Conservation (phyloP, 2,329 filamentous ascomycete species). For the Claviceps citrina region DNA sequence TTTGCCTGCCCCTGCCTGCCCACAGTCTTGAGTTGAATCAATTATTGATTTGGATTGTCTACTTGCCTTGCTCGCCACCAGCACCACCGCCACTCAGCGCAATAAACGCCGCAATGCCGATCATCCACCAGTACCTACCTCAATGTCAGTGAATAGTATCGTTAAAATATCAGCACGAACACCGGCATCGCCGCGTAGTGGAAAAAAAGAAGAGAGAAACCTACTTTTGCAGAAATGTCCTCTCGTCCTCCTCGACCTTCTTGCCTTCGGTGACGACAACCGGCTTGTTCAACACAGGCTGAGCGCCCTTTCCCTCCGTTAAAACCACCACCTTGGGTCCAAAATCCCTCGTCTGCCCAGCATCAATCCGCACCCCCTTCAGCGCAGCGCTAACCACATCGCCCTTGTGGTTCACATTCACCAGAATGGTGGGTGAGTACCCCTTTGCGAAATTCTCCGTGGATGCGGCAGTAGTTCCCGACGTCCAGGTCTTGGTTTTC, state of each 20-base stretch:
- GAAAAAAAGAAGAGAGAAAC: slow-evolving; percentile 13
- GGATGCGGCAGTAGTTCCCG: slow-evolving; percentile 39
- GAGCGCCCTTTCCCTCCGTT: slow-evolving; percentile 31
- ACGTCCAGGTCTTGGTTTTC: slow-evolving; percentile 30
- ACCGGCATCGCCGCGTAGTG: too few species aligned
- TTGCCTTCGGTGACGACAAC: slow-evolving; percentile 47
- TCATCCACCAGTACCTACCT: slow-evolving; percentile 50
- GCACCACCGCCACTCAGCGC: slow-evolving; percentile 37
- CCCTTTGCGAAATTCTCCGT: slow-evolving; percentile 45
- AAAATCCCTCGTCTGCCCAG: slow-evolving; percentile 49
- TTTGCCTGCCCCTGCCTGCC: background rate
- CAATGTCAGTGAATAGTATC: slow-evolving; percentile 18
- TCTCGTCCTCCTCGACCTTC: slow-evolving; percentile 41
- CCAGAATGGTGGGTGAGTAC: slow-evolving; percentile 39
- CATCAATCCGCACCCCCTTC: slow-evolving; percentile 45
- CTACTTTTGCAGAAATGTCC: slow-evolving; percentile 52
- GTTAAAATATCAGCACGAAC: background rate
- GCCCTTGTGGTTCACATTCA: slow-evolving; percentile 32
- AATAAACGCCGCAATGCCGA: slow-evolving; percentile 38
- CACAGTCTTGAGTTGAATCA: slow-evolving; percentile 7
- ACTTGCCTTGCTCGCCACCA: slow-evolving; percentile 25
- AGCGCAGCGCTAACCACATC: slow-evolving; percentile 34
- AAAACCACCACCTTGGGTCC: slow-evolving; percentile 42
- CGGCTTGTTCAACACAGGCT: slow-evolving; percentile 47
- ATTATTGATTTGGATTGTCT: slow-evolving; percentile 15